A percentile compares a stretch with the other conserved stretches of the same genome.
These are phyloP conservation scores for Penicillium sclerotiorum DNA, from an alignment of 2,329 filamentous ascomycete species.

Conservation along the genomic window DNA sequence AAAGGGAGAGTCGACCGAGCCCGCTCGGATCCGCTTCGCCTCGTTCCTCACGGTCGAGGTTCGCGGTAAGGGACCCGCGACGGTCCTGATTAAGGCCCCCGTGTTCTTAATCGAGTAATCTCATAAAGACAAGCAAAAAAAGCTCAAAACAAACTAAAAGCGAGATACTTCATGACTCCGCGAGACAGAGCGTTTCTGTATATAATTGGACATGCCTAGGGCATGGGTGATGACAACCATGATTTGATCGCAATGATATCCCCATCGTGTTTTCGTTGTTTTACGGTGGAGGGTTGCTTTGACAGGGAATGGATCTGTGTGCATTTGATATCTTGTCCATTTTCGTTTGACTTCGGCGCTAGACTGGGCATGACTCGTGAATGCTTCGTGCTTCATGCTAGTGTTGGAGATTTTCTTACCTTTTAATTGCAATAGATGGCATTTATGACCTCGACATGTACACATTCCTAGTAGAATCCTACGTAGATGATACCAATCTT, in stretches of 20 bases:
- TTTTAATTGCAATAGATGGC: background rate
- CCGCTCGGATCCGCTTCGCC: conserved; percentile 68
- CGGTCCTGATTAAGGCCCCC: conserved; percentile 74
- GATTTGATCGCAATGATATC: conserved; percentile 20
- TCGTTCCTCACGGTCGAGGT: conserved; percentile 77
- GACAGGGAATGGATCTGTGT: background rate
- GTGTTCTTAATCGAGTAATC: conserved; percentile 55
- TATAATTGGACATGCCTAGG: conserved; percentile 1
- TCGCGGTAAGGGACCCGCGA: conserved; percentile 60
- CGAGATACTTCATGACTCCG: background rate
- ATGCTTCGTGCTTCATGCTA: background rate
- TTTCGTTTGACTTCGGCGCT: background rate
- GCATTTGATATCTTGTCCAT: background rate
- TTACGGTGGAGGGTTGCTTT: conserved; percentile 5
- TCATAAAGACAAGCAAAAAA: too few species aligned
- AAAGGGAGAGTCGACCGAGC: conserved; percentile 25
- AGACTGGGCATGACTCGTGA: background rate
- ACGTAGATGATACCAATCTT: too few species aligned
- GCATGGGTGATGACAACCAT: conserved; percentile 5
- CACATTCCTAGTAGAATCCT: too few species aligned
- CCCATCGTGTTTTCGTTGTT: conserved; percentile 16
- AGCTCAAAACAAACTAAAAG: too few species aligned
- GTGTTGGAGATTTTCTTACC: background rate
- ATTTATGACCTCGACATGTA: background rate
- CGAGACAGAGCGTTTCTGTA: background rate